Base-by-base conservation (phyloP, 306 rosid species). In the Gastrolobium villosum region DNA sequence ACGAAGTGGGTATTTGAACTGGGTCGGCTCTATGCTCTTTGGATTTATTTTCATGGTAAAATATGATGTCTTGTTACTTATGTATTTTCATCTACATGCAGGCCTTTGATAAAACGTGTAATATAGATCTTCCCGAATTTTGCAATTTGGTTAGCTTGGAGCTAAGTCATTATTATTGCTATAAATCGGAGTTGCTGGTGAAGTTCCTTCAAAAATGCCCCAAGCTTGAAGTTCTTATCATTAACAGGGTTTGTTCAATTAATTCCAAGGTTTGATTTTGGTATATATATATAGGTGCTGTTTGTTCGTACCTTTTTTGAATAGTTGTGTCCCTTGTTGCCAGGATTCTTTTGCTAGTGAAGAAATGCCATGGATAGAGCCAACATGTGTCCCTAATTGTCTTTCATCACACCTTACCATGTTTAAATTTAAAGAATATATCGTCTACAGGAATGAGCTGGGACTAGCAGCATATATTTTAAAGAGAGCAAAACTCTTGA, bases 391-490 rank as follows among this genome's bases (percentile, higher is more conserved):
- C 15, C 79, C 79, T 64, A 40, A 1, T 7, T 72, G 78, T 65
- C 60, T 63, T 10, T 53, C 32, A 34, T 72, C 68, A 15, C 55
- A 41, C 41, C 69, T 80, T 34, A 72, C 59, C 2, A 4, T 0
- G 37, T 63, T 63, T 43, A 63, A 5, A 10, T 72, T 72, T 1
- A 6, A 0, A 3, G 9, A 20, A 31, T 72, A 6, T 34, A 3
- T 2, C 40, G 75, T 45, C 9, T 32, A 59, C 0, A 0, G 4
- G 1, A 8, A 31, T 0, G 79, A 54, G 34, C 9, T 73, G 0
- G 14, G 45, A 28, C n/a, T 54, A 15, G 15, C 28, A 53, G 10
- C 8, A 2, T 80, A 79, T 65, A 64, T 80, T 80, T 10, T 72
- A 0, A 35, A 35, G 35, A 36, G 11, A 35, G 74, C 53, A 11